Evolutionary conservation across 1,139 yeast species (phyloP), one percentile per base, ranked within the genome.

Genomic region (Nematodospora anomalae): DNA sequence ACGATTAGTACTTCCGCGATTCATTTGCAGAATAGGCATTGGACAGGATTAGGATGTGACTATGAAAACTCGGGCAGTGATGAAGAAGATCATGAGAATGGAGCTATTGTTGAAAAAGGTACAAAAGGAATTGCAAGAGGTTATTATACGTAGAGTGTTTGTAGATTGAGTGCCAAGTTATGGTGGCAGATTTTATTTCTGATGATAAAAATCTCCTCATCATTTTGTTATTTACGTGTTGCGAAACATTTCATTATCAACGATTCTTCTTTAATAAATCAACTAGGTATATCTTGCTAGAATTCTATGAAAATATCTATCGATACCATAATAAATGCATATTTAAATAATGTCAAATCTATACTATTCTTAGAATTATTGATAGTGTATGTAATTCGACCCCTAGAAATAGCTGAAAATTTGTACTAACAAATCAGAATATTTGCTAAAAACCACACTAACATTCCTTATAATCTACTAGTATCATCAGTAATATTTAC

Each of bases 21-120:
- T 10, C 76, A 75, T 45, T 67, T 92, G 32, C 95, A 88, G 51
- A 68, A 68, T 27, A 74, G 95, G 53, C 67, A 71, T 15, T 92
- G 98, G 98, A 79, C 82, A 0, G 98, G 98, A 0, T 67, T 92
- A 25, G 98, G 98, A 0, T 83, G 94, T 44, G 97, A 90, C 53
- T 87, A 73, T 58, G 48, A 52, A 6, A 49, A 53, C 1, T 57
- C 51, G n/a, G 58, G 55, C 32, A 59, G 58, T 3, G 70, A 65
- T n/a, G 73, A 64, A 4, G 67, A 60, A 1, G 62, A 54, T 28
- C 78, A 71, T 30, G 65, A 64, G 30, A 74, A 71, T 13, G 95
- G 92, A 20, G 89, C 97, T 0, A 57, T 70, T 1, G 74, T 87
- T 1, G 95, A 88, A 54, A 80, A 83, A 47, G 98, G 98, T 2